Conservation (phyloP, 192 early-diverging fungal species). For the Mortierella claussenii region DNA sequence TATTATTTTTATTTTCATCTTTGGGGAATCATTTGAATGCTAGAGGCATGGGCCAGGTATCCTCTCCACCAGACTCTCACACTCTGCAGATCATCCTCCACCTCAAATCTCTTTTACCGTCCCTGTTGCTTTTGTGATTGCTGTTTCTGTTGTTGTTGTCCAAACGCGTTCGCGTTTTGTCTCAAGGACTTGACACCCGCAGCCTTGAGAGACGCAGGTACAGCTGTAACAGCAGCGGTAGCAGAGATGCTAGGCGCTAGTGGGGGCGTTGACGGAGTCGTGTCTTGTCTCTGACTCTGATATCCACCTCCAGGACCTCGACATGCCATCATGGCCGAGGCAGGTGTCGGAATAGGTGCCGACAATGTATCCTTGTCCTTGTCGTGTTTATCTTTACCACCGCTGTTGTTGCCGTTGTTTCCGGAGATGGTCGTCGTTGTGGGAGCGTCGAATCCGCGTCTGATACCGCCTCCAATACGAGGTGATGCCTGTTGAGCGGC, state of each 20-base stretch:
- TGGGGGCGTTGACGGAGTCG: too few species aligned
- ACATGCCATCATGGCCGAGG: slow-evolving; percentile 3
- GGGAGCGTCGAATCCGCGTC: not conserved
- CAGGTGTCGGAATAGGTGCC: not conserved
- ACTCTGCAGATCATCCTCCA: slow-evolving; percentile 15
- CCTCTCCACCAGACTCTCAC: slow-evolving; percentile 17
- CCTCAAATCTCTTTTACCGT: not conserved
- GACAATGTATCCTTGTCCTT: not conserved
- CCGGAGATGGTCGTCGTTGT: too few species aligned
- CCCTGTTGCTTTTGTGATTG: too few species aligned
- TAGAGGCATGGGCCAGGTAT: slow-evolving; percentile 35
- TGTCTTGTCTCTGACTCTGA: too few species aligned
- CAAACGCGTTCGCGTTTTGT: not conserved
- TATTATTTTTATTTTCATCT: slow-evolving; percentile 4
- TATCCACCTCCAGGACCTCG: slow-evolving; percentile 39
- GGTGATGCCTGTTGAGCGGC: not conserved
- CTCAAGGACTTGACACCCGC: not conserved
- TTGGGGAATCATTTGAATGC: slow-evolving; percentile 12
- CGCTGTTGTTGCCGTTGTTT: too few species aligned
- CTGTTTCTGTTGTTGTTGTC: slow-evolving; percentile 2
- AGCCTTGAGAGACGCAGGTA: not conserved
- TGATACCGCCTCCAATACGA: slow-evolving; percentile 16
- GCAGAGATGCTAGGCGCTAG: too few species aligned
- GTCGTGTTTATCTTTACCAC: not conserved
- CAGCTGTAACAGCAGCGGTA: not conserved